phyloP scores from a whole-genome alignment of 2,329 filamentous ascomycete genomes.

The Beauveria medogensis region DNA sequence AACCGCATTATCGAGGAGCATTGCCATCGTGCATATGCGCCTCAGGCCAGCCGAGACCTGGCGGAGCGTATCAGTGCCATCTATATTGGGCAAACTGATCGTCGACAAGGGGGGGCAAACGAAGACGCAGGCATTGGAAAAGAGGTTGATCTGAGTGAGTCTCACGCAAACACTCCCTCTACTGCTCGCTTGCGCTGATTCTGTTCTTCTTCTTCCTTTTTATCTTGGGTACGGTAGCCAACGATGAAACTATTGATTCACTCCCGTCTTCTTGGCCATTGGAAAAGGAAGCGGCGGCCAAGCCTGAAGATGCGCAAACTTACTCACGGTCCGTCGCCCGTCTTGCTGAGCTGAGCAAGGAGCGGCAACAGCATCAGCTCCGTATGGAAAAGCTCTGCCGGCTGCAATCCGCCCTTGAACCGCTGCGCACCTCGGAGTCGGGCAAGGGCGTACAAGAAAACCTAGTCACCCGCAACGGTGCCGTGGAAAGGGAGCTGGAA shows the following conservation, averaged over 20 bases:
- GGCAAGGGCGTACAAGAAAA: constrained; percentile 51
- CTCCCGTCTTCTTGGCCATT: constrained; percentile 41
- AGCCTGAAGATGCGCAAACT: constrained; percentile 39
- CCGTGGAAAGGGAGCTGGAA: constrained; percentile 58
- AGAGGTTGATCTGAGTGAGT: constrained; percentile 38
- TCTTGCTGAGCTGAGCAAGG: constrained; percentile 40
- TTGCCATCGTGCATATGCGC: constrained; percentile 55
- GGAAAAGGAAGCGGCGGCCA: constrained; percentile 26
- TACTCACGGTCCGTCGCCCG: constrained; percentile 43
- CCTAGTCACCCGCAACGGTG: constrained; percentile 55
- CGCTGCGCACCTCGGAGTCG: constrained; percentile 23
- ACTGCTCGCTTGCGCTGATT: neutral
- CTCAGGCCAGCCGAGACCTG: constrained; percentile 61
- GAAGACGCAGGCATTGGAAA: constrained; percentile 28
- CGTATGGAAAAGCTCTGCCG: constrained; percentile 39
- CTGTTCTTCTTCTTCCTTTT: neutral
- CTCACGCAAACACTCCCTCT: neutral
- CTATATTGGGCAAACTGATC: constrained; percentile 45
- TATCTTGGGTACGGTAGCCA: constrained; percentile 23
- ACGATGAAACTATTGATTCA: constrained; percentile 33
- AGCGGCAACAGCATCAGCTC: constrained; percentile 26
- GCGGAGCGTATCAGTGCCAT: constrained; percentile 64
- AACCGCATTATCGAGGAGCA: constrained; percentile 59
- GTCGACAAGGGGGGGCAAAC: constrained; percentile 26
- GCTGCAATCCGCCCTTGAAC: constrained; percentile 43